phyloP scores from a whole-genome alignment of 805 yeast species.

The Candida boidinii region DNA sequence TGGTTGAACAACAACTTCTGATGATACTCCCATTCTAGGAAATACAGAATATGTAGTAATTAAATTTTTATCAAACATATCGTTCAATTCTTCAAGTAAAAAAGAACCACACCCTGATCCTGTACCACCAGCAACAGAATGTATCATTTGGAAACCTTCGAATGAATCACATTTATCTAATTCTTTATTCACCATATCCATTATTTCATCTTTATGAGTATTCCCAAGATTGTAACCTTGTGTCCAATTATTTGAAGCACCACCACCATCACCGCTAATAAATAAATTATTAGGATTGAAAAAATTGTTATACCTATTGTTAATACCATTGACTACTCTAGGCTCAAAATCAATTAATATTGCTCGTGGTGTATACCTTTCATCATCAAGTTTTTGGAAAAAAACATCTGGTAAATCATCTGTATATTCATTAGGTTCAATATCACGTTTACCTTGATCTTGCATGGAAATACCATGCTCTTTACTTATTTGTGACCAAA shows the following conservation, averaged over 20 bases:
- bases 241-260: constrained; percentile 97
- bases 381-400: constrained; percentile 61
- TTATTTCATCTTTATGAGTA: constrained; percentile 57
- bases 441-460: constrained; percentile 40
- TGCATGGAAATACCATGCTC: constrained; percentile 81
- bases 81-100: constrained; percentile 68
- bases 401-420: constrained; percentile 79
- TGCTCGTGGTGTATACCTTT: constrained; percentile 83
- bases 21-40: constrained; percentile 59
- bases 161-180: constrained; percentile 83
- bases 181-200: constrained; percentile 82
- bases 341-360: constrained; percentile 86
- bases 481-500: constrained; percentile 80
- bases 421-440: constrained; percentile 22
- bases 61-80: constrained; percentile 75
- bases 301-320: constrained; percentile 40
- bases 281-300: constrained; percentile 81
- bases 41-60: constrained; percentile 82
- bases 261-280: constrained; percentile 72
- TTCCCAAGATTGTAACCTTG: constrained; percentile 77
- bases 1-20: constrained; percentile 98
- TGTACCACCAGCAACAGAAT: constrained; percentile 97
- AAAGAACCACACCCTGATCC: constrained; percentile 94
- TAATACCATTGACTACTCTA: constrained; percentile 63
- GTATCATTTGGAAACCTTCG: constrained; percentile 85